Percentiles rank a stretch among this genome's conserved stretches.
These are phyloP conservation scores for Physaria fendleri DNA, from an alignment of 345 rosid genomes.

Conservation along the genomic window DNA sequence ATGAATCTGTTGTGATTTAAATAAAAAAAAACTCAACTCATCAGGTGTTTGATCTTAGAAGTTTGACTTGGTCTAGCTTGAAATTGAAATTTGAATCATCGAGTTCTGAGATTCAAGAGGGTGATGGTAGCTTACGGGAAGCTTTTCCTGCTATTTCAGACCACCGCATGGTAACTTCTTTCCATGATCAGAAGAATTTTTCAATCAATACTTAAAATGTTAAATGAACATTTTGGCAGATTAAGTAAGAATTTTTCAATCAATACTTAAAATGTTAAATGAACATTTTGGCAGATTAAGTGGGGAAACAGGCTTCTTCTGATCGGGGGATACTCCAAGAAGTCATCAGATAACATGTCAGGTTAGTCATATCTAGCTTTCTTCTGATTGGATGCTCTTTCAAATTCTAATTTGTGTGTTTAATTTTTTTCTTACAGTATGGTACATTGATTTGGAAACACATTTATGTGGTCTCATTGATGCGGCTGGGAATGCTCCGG, in stretches of 20 bases:
- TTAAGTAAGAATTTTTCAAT: not conserved
- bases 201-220: not conserved
- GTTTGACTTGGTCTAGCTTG: constrained; percentile 66
- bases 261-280: not conserved
- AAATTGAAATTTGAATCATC: constrained; percentile 37
- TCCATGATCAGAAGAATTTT: not conserved
- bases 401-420: constrained; percentile 18
- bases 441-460: constrained; percentile 65
- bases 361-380: constrained; percentile 41
- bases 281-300: constrained; percentile 46
- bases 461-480: constrained; percentile 50
- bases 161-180: constrained; percentile 63
- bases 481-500: constrained; percentile 78
- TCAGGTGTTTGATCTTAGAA: constrained; percentile 85
- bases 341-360: constrained; percentile 46
- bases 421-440: constrained; percentile 44
- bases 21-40: not conserved
- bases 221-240: not conserved
- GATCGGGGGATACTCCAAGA: constrained; percentile 78
- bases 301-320: constrained; percentile 82
- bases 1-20: constrained; percentile 16
- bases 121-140: constrained; percentile 37
- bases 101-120: constrained; percentile 30
- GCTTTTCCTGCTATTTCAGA: constrained; percentile 68
- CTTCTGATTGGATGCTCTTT: not conserved